Base-by-base conservation (phyloP, 2,329 filamentous ascomycete genomes). In the Clonostachys byssicola region DNA sequence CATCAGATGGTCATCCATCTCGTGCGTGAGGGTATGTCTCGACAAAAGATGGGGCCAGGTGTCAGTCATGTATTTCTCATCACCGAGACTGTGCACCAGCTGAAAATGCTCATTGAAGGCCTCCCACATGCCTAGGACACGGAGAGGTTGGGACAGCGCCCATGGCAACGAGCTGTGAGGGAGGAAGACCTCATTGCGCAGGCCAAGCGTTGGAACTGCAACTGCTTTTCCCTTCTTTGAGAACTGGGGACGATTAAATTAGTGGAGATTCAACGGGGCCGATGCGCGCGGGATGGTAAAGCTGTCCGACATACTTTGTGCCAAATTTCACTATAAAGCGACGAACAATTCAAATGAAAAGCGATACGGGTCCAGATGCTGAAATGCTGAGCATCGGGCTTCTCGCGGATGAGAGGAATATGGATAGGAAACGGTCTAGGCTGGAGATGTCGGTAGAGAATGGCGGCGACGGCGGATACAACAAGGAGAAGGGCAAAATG, bases 101-200 rank as follows among this genome's bases (percentile, higher is more conserved):
- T 70, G 65, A 5, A 71, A 63, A 4, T 66, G 50, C 17, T 74
- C 68, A 3, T 58, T 58, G 40, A 72, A 67, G 2, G 71, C 68
- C 12, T 66, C 53, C 5, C 36, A 44, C 3, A 63, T 53, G 41
- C 61, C 62, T 14, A 73, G 58, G 0, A 64, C 55, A 5, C 54
- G 52, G 2, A 73, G 68, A 1, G 67, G 68, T 44, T 73, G 72
- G 3, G 58, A 53, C 6, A 65, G 50, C 3, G 66, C 52, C 70
- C 71, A 74, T 36, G 62, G 59, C 59, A 74, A 57, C 1, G 64
- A 59, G 34, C 52, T 64, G 8, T 59, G 56, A 0, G 72, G 72
- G 12, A 75, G 52, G 42, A 74, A 61, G n/a, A 74, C 52, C 48
- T 73, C 70, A 40, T 63, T 60, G 17, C 65, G 62, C 23, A 66